Conservation (phyloP, 768 basidiomycete species). For the Sporobolomyces phaffii region DNA sequence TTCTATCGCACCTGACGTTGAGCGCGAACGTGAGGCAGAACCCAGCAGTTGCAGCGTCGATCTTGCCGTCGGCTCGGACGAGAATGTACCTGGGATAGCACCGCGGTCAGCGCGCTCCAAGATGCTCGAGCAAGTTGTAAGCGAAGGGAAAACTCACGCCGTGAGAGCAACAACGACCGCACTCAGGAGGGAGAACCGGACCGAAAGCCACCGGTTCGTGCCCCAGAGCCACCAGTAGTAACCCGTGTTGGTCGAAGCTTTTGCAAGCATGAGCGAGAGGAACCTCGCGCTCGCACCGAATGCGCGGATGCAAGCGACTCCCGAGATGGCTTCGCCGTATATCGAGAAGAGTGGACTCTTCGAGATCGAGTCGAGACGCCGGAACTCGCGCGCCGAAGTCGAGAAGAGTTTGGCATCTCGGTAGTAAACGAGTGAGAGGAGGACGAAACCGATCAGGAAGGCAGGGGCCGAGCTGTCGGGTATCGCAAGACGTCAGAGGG, state of each 20-base stretch:
- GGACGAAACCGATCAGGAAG: constrained; percentile 40
- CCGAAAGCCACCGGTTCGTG: constrained; percentile 41
- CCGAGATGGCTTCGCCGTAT: constrained; percentile 44
- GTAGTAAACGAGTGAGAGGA: constrained; percentile 32
- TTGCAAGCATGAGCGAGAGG: constrained; percentile 36
- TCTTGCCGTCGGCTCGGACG: constrained; percentile 27
- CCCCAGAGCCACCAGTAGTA: constrained; percentile 41
- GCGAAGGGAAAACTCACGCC: constrained; percentile 5
- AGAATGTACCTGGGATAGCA: constrained; percentile 41
- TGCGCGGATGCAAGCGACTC: constrained; percentile 43
- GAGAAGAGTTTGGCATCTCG: constrained; percentile 43
- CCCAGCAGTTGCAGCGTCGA: constrained; percentile 38
- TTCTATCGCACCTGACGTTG: constrained; percentile 23
- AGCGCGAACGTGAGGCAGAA: constrained; percentile 35
- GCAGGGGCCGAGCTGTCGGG: constrained; percentile 29
- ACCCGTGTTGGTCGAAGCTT: constrained; percentile 39
- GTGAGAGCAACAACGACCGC: constrained; percentile 35
- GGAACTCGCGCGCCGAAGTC: constrained; percentile 47
- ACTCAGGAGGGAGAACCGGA: constrained; percentile 39
- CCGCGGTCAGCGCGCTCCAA: too few relatives aligned
- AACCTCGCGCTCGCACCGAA: constrained; percentile 40
- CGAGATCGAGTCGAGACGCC: constrained; percentile 47
- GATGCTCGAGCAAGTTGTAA: too few relatives aligned
- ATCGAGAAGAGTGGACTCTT: constrained; percentile 45
- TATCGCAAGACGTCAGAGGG: too few relatives aligned